A percentile compares a stretch with the other conserved stretches of the same genome.
phyloP scores from a whole-genome alignment of 306 rosid species.

The Datisca glomerata region DNA sequence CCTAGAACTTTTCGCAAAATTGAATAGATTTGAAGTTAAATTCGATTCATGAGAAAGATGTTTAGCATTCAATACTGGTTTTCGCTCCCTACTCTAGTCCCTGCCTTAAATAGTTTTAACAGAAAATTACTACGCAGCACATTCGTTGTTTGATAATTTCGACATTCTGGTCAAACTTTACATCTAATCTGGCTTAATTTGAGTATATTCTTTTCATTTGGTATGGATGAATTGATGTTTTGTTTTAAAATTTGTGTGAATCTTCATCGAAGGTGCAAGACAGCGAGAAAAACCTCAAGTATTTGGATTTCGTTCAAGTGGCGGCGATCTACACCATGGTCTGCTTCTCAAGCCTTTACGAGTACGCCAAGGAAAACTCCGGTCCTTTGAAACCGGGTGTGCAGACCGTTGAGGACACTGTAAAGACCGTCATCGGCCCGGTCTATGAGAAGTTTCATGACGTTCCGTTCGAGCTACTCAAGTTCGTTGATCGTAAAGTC shows the following conservation, averaged over 20 bases:
- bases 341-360: constrained; percentile 28
- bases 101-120: too few species aligned
- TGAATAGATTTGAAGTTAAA: too few species aligned
- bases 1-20: too few species aligned
- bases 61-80: too few species aligned
- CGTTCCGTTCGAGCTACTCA: constrained; percentile 32
- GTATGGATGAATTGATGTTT: too few species aligned
- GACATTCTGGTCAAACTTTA: not conserved
- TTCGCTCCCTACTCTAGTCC: too few species aligned
- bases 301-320: constrained; percentile 33
- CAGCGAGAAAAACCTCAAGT: constrained; percentile 21
- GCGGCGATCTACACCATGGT: constrained; percentile 24
- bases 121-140: too few species aligned
- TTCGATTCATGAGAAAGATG: too few species aligned
- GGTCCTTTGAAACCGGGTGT: constrained; percentile 39
- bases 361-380: constrained; percentile 37
- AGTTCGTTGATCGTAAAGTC: constrained; percentile 39
- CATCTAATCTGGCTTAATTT: not conserved
- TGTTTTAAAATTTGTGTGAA: too few species aligned
- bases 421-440: constrained; percentile 34
- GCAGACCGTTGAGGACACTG: constrained; percentile 35
- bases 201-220: not conserved
- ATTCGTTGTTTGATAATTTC: too few species aligned
- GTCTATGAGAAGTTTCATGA: constrained; percentile 34
- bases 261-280: constrained; percentile 18